Evolutionary conservation across 192 early-diverging fungal species (phyloP).

Genomic region (Backusella tuberculispora): DNA sequence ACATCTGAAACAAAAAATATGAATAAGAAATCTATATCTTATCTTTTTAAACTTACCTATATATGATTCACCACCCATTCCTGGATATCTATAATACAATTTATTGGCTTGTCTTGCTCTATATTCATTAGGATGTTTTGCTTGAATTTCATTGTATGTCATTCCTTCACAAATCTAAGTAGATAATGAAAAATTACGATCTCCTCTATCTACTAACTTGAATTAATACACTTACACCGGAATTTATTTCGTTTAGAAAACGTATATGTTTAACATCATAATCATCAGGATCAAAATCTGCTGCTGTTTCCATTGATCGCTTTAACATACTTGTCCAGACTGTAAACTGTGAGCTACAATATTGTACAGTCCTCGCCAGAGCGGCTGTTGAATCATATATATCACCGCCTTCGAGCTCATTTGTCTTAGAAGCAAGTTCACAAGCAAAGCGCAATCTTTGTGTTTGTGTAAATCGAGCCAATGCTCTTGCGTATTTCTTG

Average conservation of each 20-base stretch:
- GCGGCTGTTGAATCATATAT: conserved; percentile 49
- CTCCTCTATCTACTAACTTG: neutral
- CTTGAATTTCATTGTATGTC: conserved; percentile 81
- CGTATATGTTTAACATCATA: conserved; percentile 82
- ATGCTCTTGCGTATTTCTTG: conserved; percentile 69
- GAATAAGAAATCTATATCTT: neutral
- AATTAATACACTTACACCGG: conserved; percentile 53
- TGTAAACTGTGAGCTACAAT: conserved; percentile 52
- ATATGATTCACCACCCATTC: conserved; percentile 94
- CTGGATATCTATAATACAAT: conserved; percentile 93
- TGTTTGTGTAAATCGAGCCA: conserved; percentile 75
- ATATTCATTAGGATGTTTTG: conserved; percentile 80
- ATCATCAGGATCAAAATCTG: conserved; percentile 73
- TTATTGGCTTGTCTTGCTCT: conserved; percentile 82
- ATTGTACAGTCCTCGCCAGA: conserved; percentile 73
- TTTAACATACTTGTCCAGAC: conserved; percentile 91
- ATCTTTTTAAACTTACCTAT: conserved; percentile 35
- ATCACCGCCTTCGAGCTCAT: conserved; percentile 9
- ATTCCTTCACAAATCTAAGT: conserved; percentile 66
- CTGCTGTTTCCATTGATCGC: conserved; percentile 85
- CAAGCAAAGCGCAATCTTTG: conserved; percentile 57
- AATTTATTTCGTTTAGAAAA: conserved; percentile 93
- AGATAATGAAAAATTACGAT: conserved; percentile 11
- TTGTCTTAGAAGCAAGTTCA: conserved; percentile 35
- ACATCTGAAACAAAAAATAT: conserved; percentile 66